Conservation (phyloP, 495 filamentous ascomycete genomes). For the Antarctomyces pellizariae region DNA sequence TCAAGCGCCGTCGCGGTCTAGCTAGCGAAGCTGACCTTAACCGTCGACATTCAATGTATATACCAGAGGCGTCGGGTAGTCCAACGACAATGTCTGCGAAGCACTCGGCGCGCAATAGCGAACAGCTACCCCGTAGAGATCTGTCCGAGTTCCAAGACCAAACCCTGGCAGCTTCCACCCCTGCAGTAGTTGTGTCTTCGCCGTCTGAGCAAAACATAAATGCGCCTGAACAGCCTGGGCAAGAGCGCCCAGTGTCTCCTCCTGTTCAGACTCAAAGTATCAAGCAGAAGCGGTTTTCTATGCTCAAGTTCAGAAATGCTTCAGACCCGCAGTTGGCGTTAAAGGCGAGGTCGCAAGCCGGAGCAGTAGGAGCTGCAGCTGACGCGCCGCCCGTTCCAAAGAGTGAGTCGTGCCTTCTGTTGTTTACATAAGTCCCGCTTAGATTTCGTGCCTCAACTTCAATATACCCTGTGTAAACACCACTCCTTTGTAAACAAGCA, state of each 20-base stretch:
- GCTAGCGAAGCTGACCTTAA: conserved; percentile 7
- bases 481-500: too few relatives aligned
- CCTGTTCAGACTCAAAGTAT: conserved; percentile 22
- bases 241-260: conserved; percentile 4
- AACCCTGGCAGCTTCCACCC: too few relatives aligned
- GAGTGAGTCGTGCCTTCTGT: conserved; percentile 32
- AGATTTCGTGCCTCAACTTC: conserved; percentile 5
- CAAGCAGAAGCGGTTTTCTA: conserved; percentile 54
- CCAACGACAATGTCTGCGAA: too few relatives aligned
- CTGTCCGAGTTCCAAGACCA: conserved; percentile 6
- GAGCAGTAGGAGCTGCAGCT: too few relatives aligned
- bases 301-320: conserved; percentile 78
- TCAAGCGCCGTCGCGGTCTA: conserved; percentile 8
- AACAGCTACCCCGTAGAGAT: conserved; percentile 18
- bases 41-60: conserved; percentile 11
- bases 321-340: conserved; percentile 76
- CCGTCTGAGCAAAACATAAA: too few relatives aligned
- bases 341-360: conserved; percentile 52
- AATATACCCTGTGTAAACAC: too few relatives aligned
- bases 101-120: conserved; percentile 16
- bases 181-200: too few relatives aligned
- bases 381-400: conserved; percentile 47
- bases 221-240: too few relatives aligned
- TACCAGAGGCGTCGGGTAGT: conserved; percentile 5
- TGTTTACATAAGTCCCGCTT: too few relatives aligned